Percentiles rank a stretch among this genome's conserved stretches.
Conservation (phyloP, 805 yeast species). For the Tetrapisispora nanseiensis region DNA sequence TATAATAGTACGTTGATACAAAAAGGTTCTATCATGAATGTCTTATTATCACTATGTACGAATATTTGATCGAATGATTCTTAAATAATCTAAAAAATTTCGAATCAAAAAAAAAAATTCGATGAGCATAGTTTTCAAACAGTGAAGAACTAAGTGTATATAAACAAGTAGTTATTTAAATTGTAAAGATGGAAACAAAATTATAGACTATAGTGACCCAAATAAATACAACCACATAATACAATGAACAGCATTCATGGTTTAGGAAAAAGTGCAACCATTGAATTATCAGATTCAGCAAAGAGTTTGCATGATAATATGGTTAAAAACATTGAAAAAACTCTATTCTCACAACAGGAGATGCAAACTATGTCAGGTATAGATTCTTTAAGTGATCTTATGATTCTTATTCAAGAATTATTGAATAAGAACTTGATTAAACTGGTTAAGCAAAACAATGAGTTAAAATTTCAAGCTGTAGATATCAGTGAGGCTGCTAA, state of each 20-base stretch:
- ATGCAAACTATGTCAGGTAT: slow-evolving; percentile 42
- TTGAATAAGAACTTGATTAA: slow-evolving; percentile 54
- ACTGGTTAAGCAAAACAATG: slow-evolving; percentile 57
- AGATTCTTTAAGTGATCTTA: slow-evolving; percentile 35
- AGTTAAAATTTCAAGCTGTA: slow-evolving; percentile 66
- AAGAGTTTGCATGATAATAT: slow-evolving; percentile 51
- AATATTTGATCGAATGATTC: background rate
- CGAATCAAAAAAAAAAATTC: background rate
- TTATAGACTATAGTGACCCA: too few species aligned
- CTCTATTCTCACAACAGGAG: slow-evolving; percentile 59
- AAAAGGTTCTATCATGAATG: too few species aligned
- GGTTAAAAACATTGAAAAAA: slow-evolving; percentile 38
- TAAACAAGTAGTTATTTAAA: too few species aligned
- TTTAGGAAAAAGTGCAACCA: slow-evolving; percentile 2
- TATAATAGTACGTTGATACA: too few species aligned
- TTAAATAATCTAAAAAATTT: background rate
- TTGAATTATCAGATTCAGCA: slow-evolving; percentile 36
- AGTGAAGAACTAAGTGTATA: background rate
- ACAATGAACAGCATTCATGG: background rate
- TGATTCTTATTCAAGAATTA: slow-evolving; percentile 42
- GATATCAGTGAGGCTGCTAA: slow-evolving; percentile 65
- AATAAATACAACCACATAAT: background rate
- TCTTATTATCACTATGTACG: background rate
- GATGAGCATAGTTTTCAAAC: background rate
- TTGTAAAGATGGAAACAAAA: too few species aligned